Evolutionary conservation across 768 basidiomycete genomes (phyloP).

Genomic region (Ramaria sp.): DNA sequence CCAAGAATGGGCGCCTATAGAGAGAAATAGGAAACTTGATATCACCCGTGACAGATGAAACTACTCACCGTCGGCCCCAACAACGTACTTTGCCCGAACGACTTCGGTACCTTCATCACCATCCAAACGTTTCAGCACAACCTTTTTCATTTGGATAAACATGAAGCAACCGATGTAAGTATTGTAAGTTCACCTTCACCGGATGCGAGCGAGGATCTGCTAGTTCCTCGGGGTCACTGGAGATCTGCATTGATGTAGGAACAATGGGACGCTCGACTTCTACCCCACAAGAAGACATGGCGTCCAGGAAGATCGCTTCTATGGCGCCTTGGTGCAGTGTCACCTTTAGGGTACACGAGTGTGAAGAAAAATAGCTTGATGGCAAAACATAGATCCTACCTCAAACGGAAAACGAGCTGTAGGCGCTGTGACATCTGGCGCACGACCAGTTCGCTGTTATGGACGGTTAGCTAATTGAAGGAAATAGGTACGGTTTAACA

Average conservation of each 20-base stretch:
- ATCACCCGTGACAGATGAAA: too few relatives aligned
- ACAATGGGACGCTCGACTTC: conserved; percentile 40
- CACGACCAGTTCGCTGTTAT: conserved; percentile 47
- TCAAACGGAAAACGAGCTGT: conserved; percentile 65
- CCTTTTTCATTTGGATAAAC: conserved; percentile 2
- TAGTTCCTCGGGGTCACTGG: conserved; percentile 29
- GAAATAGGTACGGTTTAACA: background rate
- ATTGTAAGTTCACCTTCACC: conserved; percentile 18
- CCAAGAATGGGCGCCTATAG: conserved; percentile 71
- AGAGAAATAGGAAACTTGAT: conserved; percentile 12
- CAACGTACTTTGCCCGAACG: conserved; percentile 61
- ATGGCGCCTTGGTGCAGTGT: conserved; percentile 58
- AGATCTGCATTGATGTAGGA: conserved; percentile 39
- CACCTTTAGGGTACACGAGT: conserved; percentile 23
- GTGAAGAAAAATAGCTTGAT: background rate
- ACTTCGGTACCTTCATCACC: conserved; percentile 35
- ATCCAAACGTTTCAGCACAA: conserved; percentile 30
- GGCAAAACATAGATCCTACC: conserved; percentile 22
- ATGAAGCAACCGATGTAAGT: background rate
- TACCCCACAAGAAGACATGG: conserved; percentile 36
- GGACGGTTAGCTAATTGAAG: background rate
- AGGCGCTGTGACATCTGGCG: conserved; percentile 49
- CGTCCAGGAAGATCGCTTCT: conserved; percentile 47
- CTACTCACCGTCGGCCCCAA: conserved; percentile 58
- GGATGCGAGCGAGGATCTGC: conserved; percentile 29